A percentile compares a stretch with the other conserved stretches of the same genome.
Evolutionary conservation across 2,329 filamentous ascomycete species (phyloP).

Genomic region (Xylaria sp.): DNA sequence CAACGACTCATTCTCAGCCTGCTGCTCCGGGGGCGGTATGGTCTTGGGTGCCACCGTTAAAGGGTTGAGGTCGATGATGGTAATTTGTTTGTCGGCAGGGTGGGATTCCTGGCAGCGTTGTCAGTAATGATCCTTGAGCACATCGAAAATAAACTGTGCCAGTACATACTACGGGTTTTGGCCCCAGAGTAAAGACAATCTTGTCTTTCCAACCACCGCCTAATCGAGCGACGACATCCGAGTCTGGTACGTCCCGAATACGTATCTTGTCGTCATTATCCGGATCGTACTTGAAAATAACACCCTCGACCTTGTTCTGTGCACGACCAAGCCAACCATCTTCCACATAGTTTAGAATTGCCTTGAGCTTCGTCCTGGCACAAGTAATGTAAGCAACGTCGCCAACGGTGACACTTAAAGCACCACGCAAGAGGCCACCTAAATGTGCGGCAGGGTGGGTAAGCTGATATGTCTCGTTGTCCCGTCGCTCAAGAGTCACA

Average conservation of each 20-base stretch:
- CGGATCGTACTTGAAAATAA: conserved; percentile 89
- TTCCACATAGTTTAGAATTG: conserved; percentile 89
- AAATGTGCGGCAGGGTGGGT: conserved; percentile 94
- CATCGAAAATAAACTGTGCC: background rate
- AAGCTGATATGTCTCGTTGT: conserved; percentile 91
- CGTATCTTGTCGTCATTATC: conserved; percentile 79
- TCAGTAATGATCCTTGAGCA: conserved; percentile 14
- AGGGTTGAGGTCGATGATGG: conserved; percentile 88
- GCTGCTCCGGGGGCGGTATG: conserved; percentile 75
- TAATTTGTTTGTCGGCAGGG: conserved; percentile 64
- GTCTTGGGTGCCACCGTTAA: conserved; percentile 79
- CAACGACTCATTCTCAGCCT: conserved; percentile 88
- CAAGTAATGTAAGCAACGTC: conserved; percentile 90
- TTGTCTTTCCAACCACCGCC: conserved; percentile 85
- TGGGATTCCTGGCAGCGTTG: conserved; percentile 47
- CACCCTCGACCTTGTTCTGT: conserved; percentile 89
- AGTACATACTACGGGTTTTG: conserved; percentile 64
- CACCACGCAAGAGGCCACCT: conserved; percentile 83
- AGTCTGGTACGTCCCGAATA: conserved; percentile 85
- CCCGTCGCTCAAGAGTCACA: conserved; percentile 78
- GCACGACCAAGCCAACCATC: conserved; percentile 93
- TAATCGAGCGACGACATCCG: conserved; percentile 81
- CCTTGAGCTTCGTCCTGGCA: conserved; percentile 87
- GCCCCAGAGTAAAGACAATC: conserved; percentile 64
- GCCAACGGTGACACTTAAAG: conserved; percentile 87